These are phyloP conservation scores for Antrodiella citrinella DNA, from an alignment of 768 basidiomycete genomes.

Conservation along the genomic window DNA sequence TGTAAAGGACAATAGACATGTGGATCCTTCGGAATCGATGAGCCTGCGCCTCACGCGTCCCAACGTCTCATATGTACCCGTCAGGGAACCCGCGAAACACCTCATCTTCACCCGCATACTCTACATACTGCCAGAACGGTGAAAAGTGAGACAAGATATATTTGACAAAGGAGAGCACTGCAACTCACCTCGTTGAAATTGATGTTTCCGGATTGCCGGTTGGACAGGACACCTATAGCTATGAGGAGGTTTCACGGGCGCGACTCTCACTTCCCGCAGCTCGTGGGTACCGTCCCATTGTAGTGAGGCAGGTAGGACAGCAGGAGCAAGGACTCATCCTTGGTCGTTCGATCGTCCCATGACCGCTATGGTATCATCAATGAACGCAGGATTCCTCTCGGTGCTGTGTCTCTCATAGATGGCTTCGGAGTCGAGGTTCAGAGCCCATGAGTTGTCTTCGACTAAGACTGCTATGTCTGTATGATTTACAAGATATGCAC, in stretches of 20 bases:
- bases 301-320: background rate
- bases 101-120: too few relatives aligned
- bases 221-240: background rate
- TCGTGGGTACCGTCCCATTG: too few relatives aligned
- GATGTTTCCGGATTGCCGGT: background rate
- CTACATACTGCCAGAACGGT: too few relatives aligned
- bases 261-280: background rate
- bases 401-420: background rate
- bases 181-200: background rate
- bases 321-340: background rate
- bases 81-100: too few relatives aligned
- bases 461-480: too few relatives aligned
- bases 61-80: too few relatives aligned
- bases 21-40: too few relatives aligned
- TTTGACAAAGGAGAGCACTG: too few relatives aligned
- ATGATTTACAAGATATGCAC: too few relatives aligned
- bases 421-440: background rate
- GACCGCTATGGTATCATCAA: background rate
- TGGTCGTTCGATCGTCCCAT: background rate
- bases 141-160: too few relatives aligned
- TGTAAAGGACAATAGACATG: too few relatives aligned
- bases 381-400: background rate
- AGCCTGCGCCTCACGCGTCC: too few relatives aligned
- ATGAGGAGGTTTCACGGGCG: background rate
- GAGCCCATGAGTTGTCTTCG: background rate